Evolutionary conservation across 768 basidiomycete species (phyloP), one percentile per base, ranked within the genome.

Genomic region (Boletellus sp.): DNA sequence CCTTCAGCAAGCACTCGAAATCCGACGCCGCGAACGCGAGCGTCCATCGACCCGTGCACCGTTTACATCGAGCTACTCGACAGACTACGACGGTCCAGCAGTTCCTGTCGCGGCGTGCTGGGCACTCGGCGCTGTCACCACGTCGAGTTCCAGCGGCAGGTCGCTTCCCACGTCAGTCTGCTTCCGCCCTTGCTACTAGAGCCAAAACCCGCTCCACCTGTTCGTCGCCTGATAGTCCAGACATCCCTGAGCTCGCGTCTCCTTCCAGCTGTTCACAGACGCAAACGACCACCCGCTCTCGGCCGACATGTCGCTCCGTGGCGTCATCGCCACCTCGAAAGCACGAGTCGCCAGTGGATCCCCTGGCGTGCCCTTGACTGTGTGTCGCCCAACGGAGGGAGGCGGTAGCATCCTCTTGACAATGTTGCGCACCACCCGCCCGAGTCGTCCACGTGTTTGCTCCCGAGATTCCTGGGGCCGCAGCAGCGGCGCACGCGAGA

Each of bases 201-300:
- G 48, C 62, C 63, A 63, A 24, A 59, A 51, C n/a, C 55, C 61
- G 11, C 54, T 60, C 63, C 62, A 65, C 10, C 61, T 47, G 26
- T 45, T 55, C 11, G 42, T 46, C 13, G 33, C 19, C n/a, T 51
- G 46, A 22, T 34, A 31, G 8, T 57, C 56, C 46, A 45, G 1
- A 2, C 53, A 51, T 9, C 48, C 45, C 9, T n/a, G n/a, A n/a
- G n/a, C n/a, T n/a, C 35, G 31, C 20, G 33, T 31, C 15, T 44
- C 48, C 33, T 36, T 32, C 45, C 51, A 52, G 19, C 51, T 57
- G 7, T 45, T 43, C 36, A 43, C 39, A 36, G 61, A 58, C 17
- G 58, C 42, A 39, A 56, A 56, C 50, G 55, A 51, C 63, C 63
- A 66, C 9, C 39, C 52, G 22, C 58, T 55, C 42, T 46, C 59